Conservation (phyloP, 2,329 filamentous ascomycete species). For the Ceratocystis eucalypticola region DNA sequence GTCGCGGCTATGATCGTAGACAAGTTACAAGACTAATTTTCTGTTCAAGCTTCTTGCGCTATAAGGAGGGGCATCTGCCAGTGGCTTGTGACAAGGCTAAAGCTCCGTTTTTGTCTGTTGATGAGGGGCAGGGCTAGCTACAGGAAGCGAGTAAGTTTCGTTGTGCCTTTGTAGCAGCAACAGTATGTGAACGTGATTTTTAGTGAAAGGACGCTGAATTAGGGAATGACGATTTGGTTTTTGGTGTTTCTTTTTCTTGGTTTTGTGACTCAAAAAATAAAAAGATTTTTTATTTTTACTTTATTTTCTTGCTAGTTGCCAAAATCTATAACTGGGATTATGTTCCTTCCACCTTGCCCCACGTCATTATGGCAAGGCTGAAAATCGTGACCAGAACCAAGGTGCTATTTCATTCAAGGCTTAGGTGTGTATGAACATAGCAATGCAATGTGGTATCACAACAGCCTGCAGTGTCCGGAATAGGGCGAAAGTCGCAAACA, state of each 20-base stretch:
- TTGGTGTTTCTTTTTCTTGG: neutral
- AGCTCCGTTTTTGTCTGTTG: too few relatives aligned
- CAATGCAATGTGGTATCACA: too few relatives aligned
- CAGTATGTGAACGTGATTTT: neutral
- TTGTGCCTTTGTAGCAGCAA: neutral
- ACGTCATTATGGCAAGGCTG: neutral
- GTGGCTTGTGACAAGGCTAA: too few relatives aligned
- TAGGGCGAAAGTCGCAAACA: too few relatives aligned
- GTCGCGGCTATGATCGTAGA: neutral
- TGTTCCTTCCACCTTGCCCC: neutral
- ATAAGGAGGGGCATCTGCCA: too few relatives aligned
- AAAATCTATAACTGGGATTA: neutral
- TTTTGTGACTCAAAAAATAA: neutral
- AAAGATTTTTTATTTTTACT: neutral
- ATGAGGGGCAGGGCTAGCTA: neutral
- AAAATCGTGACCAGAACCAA: neutral
- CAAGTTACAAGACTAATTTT: neutral
- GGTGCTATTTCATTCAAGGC: too few relatives aligned
- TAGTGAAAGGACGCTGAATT: neutral
- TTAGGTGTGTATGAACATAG: too few relatives aligned
- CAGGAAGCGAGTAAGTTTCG: too few relatives aligned
- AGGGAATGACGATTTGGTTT: neutral
- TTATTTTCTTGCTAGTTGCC: neutral
- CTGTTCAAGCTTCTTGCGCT: too few relatives aligned
- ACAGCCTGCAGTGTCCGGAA: too few relatives aligned